Conservation (phyloP, 163 green algal genomes). For the Chloromonas sp. region DNA sequence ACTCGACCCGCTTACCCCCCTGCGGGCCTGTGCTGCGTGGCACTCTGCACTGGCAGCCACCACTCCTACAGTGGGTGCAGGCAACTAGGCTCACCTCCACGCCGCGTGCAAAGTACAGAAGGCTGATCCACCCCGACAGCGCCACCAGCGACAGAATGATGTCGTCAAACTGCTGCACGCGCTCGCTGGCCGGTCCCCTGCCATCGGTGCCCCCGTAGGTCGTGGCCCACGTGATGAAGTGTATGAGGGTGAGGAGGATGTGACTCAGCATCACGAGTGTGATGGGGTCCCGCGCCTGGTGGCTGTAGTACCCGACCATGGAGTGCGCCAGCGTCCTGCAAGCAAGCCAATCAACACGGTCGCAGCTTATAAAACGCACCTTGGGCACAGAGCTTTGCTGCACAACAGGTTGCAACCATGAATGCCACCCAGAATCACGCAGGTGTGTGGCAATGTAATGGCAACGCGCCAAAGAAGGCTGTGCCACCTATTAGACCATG, state of each 20-base stretch:
- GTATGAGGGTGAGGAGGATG: constrained; percentile 35
- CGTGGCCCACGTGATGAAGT: constrained; percentile 46
- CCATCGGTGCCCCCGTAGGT: constrained; percentile 24
- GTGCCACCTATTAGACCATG: background rate
- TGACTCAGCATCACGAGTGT: constrained; percentile 46
- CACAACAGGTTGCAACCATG: background rate
- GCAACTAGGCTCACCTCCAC: constrained; percentile 9
- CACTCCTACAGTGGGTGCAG: too few species aligned
- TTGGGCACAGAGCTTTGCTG: too few species aligned
- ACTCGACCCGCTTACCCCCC: too few species aligned
- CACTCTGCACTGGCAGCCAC: too few species aligned
- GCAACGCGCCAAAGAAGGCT: background rate
- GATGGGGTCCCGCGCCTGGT: constrained; percentile 45
- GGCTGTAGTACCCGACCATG: constrained; percentile 16
- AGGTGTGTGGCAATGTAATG: background rate
- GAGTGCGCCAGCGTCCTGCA: background rate
- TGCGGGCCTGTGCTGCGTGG: too few species aligned
- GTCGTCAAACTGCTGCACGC: constrained; percentile 45
- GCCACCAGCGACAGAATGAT: constrained; percentile 45
- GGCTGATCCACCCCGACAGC: constrained; percentile 37
- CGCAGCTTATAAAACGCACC: background rate
- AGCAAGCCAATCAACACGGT: background rate
- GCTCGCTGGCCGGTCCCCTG: background rate
- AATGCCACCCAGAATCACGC: background rate
- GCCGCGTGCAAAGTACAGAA: constrained; percentile 42